Evolutionary conservation across 306 rosid genomes (phyloP), one percentile per base, ranked within the genome.

Genomic region (Inga laurina): DNA sequence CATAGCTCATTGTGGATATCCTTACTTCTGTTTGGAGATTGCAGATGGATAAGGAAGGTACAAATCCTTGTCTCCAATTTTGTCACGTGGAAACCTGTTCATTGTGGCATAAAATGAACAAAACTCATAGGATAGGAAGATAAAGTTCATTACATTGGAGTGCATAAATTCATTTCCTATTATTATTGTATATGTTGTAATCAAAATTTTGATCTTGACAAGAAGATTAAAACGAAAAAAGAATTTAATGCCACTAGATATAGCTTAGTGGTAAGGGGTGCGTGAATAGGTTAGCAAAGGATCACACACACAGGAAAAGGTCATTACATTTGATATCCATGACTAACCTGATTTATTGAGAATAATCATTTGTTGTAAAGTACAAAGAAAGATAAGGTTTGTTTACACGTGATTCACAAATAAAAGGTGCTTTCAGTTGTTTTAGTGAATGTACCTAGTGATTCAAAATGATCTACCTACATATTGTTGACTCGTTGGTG

Each of bases 1-100:
- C 75, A 56, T 85, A 85, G 75, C 67, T 45, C 44, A 51, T 24
- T 59, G 51, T 71, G 78, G 66, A 74, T 32, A 52, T 14, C 39
- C 21, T 13, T 10, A 51, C 46, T 32, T n/a, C 46, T 74, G 21
- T 74, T 52, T 74, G 76, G 79, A 46, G 61, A 80, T 57, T n/a
- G 62, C 66, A 64, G 59, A 86, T 83, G 80, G 75, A 65, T 41
- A 21, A 62, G 35, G 67, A 44, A 44, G 39, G 30, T 41, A 10
- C 77, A 30, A 66, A 45, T 71, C 49, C 75, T 71, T 71, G 75
- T 44, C 16, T 71, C 37, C 75, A 71, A 5, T 12, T 43, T 44
- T 45, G 56, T 24, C 37, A 45, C 12, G 11, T 12, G 13, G 56
- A 71, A 44, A 71, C 22, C 39, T 57, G 6, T 5, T 32, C 30